Evolutionary conservation across 2,329 filamentous ascomycete genomes (phyloP), one percentile per base, ranked within the genome.

Genomic region (Neonectria sp.): DNA sequence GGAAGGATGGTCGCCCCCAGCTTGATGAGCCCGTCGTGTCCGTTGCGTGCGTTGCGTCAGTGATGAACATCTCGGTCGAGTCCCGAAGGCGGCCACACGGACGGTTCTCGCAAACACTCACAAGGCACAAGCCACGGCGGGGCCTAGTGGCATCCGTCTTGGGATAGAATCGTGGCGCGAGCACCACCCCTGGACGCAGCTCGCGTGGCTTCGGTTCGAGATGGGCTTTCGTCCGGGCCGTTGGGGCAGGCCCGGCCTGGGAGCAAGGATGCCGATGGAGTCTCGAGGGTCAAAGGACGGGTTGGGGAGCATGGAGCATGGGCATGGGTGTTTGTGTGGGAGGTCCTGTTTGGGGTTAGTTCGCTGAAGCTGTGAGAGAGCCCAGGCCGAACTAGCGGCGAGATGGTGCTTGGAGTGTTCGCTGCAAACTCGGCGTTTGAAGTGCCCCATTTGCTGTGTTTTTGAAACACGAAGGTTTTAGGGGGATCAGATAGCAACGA

Each of bases 121-220:
- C 37, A n/a, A 37, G 48, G 11, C 35, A 45, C 27, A 45, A 21
- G 17, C n/a, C 40, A 45, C n/a, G 7, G 6, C 15, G 11, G 24
- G 46, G 17, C 25, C 56, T 17, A 43, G 24, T 45, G 24, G 13
- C 17, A 15, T 48, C 11, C 17, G 12, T 21, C 49, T 24, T 24
- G 49, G 33, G 40, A 46, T 43, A 51, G 21, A 57, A 51, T 68
- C 40, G 65, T 67, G 65, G 66, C 56, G 55, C 40, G 35, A 61
- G 52, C 43, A 46, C 65, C 63, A 62, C n/a, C 27, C 43, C 43
- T 59, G 33, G 33, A 55, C 46, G 37, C 53, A 55, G 53, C 37
- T 55, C 43, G 33, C 58, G 72, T 76, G 73, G 74, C 74, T 76
- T 75, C 72, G 73, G 73, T 68, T 70, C 68, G 45, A 68, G 65